These are phyloP conservation scores for Pascua guehoae DNA, from an alignment of 1,284 basidiomycete species.

Conservation along the genomic window DNA sequence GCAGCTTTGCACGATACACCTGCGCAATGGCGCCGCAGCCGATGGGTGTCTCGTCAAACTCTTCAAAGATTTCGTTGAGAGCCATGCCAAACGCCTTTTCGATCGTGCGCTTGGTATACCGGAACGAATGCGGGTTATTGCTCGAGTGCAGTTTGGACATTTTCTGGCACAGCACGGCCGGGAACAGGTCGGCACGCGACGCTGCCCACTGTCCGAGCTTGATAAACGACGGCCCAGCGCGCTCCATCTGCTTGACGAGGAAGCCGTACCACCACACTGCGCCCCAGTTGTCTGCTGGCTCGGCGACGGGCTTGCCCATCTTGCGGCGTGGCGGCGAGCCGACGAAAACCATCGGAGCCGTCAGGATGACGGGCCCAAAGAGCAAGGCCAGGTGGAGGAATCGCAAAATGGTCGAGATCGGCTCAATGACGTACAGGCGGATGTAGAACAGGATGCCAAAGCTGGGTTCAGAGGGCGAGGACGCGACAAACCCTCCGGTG, in stretches of 20 bases:
- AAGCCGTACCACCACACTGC: conserved; percentile 94
- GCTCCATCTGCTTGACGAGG: conserved; percentile 84
- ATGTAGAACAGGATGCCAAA: conserved; percentile 22
- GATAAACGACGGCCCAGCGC: conserved; percentile 94
- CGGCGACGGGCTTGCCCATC: conserved; percentile 42
- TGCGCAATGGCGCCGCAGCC: conserved; percentile 98
- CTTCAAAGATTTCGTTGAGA: conserved; percentile 87
- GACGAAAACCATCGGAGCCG: conserved; percentile 78
- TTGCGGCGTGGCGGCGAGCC: conserved; percentile 55
- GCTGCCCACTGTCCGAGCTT: conserved; percentile 99
- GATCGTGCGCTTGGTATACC: conserved; percentile 77
- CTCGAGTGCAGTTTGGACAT: conserved; percentile 86
- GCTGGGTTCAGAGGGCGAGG: conserved; percentile 14
- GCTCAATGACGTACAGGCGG: conserved; percentile 66
- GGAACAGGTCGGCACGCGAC: conserved; percentile 90
- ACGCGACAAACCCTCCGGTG: conserved; percentile 14
- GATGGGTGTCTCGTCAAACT: conserved; percentile 81
- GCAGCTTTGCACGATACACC: conserved; percentile 82
- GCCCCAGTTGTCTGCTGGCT: conserved; percentile 71
- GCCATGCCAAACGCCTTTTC: conserved; percentile 75
- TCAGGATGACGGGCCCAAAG: conserved; percentile 83
- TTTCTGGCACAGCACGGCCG: conserved; percentile 79
- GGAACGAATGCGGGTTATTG: conserved; percentile 75
- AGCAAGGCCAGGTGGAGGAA: conserved; percentile 80
- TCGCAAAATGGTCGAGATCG: conserved; percentile 73